These are phyloP conservation scores for Melampsora occidentalis DNA, from an alignment of 1,284 basidiomycete genomes.

Conservation along the genomic window DNA sequence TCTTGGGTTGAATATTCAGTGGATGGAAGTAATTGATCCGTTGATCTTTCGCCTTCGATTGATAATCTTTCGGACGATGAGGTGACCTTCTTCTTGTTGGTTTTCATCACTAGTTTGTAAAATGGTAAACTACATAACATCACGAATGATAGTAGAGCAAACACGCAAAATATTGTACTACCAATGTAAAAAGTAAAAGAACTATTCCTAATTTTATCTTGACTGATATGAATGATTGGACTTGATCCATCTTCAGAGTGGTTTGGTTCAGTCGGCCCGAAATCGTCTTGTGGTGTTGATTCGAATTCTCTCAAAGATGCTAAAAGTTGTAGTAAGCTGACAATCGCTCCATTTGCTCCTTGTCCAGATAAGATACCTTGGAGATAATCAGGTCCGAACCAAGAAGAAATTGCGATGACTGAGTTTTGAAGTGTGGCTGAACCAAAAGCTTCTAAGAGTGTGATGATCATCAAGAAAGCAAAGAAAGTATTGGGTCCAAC, in stretches of 20 bases:
- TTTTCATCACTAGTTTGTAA: slow-evolving; percentile 21
- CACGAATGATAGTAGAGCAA: slow-evolving; percentile 21
- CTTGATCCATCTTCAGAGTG: slow-evolving; percentile 1
- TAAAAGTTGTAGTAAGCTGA: slow-evolving; percentile 50
- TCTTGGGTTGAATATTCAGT: neutral
- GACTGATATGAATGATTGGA: slow-evolving; percentile 16
- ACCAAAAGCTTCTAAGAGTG: slow-evolving; percentile 16
- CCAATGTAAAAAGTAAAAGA: slow-evolving; percentile 18
- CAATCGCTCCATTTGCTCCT: slow-evolving; percentile 49
- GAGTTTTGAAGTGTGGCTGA: slow-evolving; percentile 21
- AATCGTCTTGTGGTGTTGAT: neutral
- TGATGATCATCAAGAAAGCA: slow-evolving; percentile 19
- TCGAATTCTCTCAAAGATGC: slow-evolving; percentile 47
- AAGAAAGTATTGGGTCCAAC: slow-evolving; percentile 13
- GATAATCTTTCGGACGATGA: neutral
- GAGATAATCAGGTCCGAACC: slow-evolving; percentile 50
- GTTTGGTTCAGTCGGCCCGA: slow-evolving; percentile 1
- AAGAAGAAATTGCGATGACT: slow-evolving; percentile 46
- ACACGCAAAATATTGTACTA: slow-evolving; percentile 7
- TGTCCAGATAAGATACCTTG: slow-evolving; percentile 51
- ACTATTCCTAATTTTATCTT: slow-evolving; percentile 19
- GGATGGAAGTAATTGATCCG: neutral
- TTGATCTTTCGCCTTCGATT: slow-evolving; percentile 9
- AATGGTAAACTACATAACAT: slow-evolving; percentile 18
- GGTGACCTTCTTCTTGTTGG: slow-evolving; percentile 4